Conservation (phyloP, 768 basidiomycete genomes). For the Suillus cothurnatus region DNA sequence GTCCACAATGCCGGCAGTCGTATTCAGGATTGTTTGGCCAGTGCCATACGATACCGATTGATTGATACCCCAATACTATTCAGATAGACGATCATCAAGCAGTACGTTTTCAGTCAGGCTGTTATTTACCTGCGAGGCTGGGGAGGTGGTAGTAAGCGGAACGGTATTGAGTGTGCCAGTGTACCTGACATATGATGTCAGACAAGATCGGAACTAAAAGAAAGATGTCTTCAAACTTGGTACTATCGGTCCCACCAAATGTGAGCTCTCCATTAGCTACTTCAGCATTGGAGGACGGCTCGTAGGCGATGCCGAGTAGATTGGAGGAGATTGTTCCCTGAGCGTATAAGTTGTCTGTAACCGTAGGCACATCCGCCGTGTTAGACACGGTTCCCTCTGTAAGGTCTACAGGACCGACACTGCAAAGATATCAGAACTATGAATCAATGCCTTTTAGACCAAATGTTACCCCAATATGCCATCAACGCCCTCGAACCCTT, state of each 20-base stretch:
- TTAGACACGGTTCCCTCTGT: conserved; percentile 42
- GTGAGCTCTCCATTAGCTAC: conserved; percentile 52
- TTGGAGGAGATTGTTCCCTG: conserved; percentile 48
- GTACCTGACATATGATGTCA: conserved; percentile 17
- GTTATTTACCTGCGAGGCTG: conserved; percentile 33
- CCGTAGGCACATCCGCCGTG: conserved; percentile 44
- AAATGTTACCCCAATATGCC: conserved; percentile 47
- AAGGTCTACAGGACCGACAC: conserved; percentile 52
- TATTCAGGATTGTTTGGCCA: conserved; percentile 30
- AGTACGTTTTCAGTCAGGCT: neutral
- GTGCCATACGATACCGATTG: conserved; percentile 34
- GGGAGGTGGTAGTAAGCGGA: conserved; percentile 43
- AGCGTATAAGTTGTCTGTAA: conserved; percentile 52
- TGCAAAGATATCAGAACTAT: conserved; percentile 12
- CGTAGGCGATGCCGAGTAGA: conserved; percentile 50
- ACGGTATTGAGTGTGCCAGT: conserved; percentile 34
- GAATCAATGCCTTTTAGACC: neutral
- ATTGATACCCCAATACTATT: conserved; percentile 47
- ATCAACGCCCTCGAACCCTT: conserved; percentile 47
- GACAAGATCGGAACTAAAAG: neutral
- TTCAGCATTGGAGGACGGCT: conserved; percentile 39
- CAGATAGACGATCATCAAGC: neutral
- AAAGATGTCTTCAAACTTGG: conserved; percentile 34
- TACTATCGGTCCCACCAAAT: conserved; percentile 48
- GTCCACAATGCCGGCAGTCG: conserved; percentile 46